phyloP scores from a whole-genome alignment of 2,329 filamentous ascomycete species.

The Aspergillus aculeatinus region DNA sequence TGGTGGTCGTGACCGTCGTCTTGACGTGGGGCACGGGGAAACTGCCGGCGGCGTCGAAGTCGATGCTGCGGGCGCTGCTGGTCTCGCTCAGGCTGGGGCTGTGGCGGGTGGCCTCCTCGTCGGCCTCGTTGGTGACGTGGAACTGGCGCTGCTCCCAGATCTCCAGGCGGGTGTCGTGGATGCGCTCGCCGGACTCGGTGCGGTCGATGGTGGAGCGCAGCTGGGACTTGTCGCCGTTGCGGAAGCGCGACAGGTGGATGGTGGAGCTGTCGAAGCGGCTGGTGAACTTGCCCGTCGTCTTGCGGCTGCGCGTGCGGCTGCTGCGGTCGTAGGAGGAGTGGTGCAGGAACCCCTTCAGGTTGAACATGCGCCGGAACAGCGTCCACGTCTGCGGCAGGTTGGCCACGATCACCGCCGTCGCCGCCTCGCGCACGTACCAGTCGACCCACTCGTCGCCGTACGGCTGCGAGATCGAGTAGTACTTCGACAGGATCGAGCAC shows the following conservation, averaged over 20 bases:
- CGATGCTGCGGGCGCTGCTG: neutral
- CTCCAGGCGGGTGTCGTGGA: constrained; percentile 15
- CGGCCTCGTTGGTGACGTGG: constrained; percentile 19
- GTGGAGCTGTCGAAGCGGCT: constrained; percentile 12
- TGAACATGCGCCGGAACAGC: constrained; percentile 52
- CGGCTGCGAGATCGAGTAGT: constrained; percentile 59
- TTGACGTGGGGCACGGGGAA: neutral
- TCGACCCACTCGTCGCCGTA: constrained; percentile 58
- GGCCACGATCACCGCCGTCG: constrained; percentile 59
- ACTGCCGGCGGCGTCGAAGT: neutral
- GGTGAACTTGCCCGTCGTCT: constrained; percentile 8
- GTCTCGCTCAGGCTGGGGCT: neutral
- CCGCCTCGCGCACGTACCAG: constrained; percentile 62
- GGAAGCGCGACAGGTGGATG: constrained; percentile 15
- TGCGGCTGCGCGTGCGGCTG: constrained; percentile 7
- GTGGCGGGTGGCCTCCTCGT: neutral
- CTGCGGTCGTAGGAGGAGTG: constrained; percentile 17
- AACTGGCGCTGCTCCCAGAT: constrained; percentile 23
- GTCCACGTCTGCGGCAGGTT: constrained; percentile 63
- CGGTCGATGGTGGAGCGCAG: constrained; percentile 8
- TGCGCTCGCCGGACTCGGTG: constrained; percentile 13
- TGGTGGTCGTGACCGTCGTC: neutral
- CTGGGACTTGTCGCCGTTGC: constrained; percentile 10
- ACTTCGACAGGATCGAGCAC: constrained; percentile 60
- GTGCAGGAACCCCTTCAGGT: constrained; percentile 30